These are phyloP conservation scores for Aurantiochytrium sp. DNA, from an alignment of 108 stramenopile species.

Conservation along the genomic window DNA sequence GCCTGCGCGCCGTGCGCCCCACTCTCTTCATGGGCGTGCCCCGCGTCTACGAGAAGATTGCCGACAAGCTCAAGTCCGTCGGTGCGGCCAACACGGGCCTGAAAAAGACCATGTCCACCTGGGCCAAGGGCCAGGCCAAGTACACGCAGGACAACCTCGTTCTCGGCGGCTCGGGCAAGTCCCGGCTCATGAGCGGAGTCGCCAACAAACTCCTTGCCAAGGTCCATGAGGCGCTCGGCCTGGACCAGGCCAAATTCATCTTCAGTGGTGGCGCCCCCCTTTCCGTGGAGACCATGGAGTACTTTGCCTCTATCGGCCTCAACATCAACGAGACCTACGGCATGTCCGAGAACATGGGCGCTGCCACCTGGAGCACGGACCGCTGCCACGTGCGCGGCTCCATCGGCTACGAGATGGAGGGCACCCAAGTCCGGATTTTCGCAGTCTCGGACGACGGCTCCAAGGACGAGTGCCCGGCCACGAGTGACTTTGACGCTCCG, in stretches of 20 bases:
- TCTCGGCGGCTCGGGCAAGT: background rate
- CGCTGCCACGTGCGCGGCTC: conserved; percentile 32
- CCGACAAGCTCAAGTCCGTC: conserved; percentile 67
- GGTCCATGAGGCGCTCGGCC: conserved; percentile 60
- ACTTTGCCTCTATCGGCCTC: conserved; percentile 69
- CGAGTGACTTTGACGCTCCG: background rate
- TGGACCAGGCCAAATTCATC: conserved; percentile 54
- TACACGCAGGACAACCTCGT: conserved; percentile 29
- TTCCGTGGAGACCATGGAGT: conserved; percentile 57
- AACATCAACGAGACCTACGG: conserved; percentile 69
- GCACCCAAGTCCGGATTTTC: background rate
- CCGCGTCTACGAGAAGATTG: conserved; percentile 79
- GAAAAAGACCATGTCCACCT: conserved; percentile 65
- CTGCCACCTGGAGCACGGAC: conserved; percentile 49
- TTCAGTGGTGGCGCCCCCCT: conserved; percentile 67
- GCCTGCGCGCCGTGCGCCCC: conserved; percentile 62
- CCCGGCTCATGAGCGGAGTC: background rate
- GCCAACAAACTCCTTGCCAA: conserved; percentile 48
- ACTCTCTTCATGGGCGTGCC: conserved; percentile 77
- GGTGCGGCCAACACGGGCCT: conserved; percentile 53
- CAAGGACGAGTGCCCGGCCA: background rate
- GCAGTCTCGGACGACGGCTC: background rate
- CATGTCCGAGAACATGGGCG: conserved; percentile 70
- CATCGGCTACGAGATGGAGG: background rate
- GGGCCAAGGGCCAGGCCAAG: conserved; percentile 61